These are phyloP conservation scores for Diaporthe citri DNA, from an alignment of 2,329 filamentous ascomycete species.

Conservation along the genomic window DNA sequence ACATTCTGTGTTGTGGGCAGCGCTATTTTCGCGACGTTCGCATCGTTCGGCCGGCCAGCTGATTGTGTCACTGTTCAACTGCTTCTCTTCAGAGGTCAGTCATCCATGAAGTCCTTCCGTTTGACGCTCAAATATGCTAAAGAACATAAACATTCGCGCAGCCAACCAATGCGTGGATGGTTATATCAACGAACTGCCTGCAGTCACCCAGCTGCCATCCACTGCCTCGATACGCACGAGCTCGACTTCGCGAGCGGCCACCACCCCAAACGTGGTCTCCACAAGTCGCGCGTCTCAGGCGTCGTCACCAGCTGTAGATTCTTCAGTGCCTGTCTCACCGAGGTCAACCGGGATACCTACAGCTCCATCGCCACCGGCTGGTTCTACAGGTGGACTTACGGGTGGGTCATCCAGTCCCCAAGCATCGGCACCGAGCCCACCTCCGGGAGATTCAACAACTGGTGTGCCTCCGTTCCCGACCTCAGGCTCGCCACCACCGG, in stretches of 20 bases:
- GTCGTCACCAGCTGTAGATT: background rate
- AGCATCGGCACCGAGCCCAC: background rate
- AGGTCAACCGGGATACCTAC: background rate
- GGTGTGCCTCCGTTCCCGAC: no score
- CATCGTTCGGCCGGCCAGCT: background rate
- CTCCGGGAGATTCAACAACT: background rate
- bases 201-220: background rate
- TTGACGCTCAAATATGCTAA: background rate
- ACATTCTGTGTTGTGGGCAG: constrained; percentile 6
- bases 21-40: background rate
- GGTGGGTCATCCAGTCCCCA: background rate
- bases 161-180: background rate
- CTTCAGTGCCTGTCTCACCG: background rate
- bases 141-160: background rate
- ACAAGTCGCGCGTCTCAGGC: background rate
- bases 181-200: background rate
- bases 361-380: background rate
- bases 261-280: background rate
- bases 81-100: constrained; percentile 1
- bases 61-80: background rate
- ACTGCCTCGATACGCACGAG: background rate
- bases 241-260: background rate
- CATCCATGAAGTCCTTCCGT: background rate
- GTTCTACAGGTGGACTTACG: background rate
- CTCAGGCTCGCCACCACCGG: background rate